These are phyloP conservation scores for Stephanocyclus meneghinianus DNA, from an alignment of 352 stramenopile species.

Conservation along the genomic window DNA sequence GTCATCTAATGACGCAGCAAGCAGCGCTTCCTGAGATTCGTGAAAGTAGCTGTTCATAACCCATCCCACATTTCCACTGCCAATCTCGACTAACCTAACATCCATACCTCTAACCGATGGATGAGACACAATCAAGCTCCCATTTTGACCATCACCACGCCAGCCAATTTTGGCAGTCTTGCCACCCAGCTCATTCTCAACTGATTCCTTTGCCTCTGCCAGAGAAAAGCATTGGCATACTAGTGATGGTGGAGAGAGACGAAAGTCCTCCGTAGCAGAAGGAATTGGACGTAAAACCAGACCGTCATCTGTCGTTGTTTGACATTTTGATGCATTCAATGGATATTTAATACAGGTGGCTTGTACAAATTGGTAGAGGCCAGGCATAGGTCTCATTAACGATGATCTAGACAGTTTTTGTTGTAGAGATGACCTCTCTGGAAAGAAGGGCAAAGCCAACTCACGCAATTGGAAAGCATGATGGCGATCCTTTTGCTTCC, in stretches of 20 bases:
- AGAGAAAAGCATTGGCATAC: slow-evolving; percentile 63
- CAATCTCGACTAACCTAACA: slow-evolving; percentile 56
- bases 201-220: slow-evolving; percentile 13
- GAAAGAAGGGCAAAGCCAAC: slow-evolving; percentile 42
- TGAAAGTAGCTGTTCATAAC: slow-evolving; percentile 64
- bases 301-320: slow-evolving; percentile 14
- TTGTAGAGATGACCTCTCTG: slow-evolving; percentile 12
- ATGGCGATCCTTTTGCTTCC: neutral
- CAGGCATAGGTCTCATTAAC: slow-evolving; percentile 35
- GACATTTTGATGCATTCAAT: neutral
- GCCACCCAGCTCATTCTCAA: slow-evolving; percentile 36
- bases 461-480: slow-evolving; percentile 24
- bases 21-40: slow-evolving; percentile 74
- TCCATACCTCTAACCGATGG: slow-evolving; percentile 62
- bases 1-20: slow-evolving; percentile 69
- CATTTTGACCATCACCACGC: slow-evolving; percentile 43
- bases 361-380: slow-evolving; percentile 39
- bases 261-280: slow-evolving; percentile 62
- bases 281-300: slow-evolving; percentile 67
- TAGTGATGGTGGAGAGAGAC: slow-evolving; percentile 63
- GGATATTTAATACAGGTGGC: neutral
- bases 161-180: slow-evolving; percentile 67
- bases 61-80: slow-evolving; percentile 15
- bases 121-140: slow-evolving; percentile 68
- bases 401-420: slow-evolving; percentile 34